These are phyloP conservation scores for Ilex paraguariensis DNA, from an alignment of 305 asterid species.

Conservation along the genomic window DNA sequence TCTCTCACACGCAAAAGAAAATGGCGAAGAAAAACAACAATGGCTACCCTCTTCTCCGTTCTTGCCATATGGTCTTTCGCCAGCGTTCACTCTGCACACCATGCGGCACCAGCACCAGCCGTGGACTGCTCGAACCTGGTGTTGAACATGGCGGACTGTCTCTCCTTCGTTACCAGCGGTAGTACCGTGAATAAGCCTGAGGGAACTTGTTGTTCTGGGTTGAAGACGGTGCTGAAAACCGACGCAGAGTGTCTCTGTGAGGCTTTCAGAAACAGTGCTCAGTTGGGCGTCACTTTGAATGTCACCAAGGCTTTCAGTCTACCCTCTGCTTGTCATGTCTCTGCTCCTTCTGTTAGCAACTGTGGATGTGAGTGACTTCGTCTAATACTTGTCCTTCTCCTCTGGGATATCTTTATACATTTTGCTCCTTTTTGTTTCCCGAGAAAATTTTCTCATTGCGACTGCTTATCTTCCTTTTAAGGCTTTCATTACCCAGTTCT, in stretches of 20 bases:
- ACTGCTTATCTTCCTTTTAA: too few species aligned
- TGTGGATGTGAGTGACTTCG: conserved; percentile 51
- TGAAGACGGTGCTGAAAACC: conserved; percentile 59
- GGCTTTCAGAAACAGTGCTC: conserved; percentile 71
- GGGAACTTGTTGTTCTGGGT: conserved; percentile 66
- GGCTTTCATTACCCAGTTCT: too few species aligned
- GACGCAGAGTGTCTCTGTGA: conserved; percentile 70
- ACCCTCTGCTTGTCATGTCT: conserved; percentile 72
- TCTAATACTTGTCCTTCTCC: too few species aligned
- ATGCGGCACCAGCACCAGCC: conserved; percentile 63
- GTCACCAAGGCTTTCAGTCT: conserved; percentile 65
- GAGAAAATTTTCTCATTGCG: too few species aligned
- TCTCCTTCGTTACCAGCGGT: conserved; percentile 56
- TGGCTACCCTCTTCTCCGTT: neutral
- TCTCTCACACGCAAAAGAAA: neutral
- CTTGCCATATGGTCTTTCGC: neutral
- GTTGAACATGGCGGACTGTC: conserved; percentile 63
- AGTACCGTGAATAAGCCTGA: conserved; percentile 58
- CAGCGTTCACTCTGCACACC: conserved; percentile 24
- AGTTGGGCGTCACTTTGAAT: conserved; percentile 66
- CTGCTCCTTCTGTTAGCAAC: conserved; percentile 59
- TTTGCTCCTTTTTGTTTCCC: too few species aligned
- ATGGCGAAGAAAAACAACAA: neutral
- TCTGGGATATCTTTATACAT: too few species aligned
- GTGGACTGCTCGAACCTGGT: conserved; percentile 64